Base-by-base conservation (phyloP, 2,329 filamentous ascomycete species). In the Penicillium concentricum region DNA sequence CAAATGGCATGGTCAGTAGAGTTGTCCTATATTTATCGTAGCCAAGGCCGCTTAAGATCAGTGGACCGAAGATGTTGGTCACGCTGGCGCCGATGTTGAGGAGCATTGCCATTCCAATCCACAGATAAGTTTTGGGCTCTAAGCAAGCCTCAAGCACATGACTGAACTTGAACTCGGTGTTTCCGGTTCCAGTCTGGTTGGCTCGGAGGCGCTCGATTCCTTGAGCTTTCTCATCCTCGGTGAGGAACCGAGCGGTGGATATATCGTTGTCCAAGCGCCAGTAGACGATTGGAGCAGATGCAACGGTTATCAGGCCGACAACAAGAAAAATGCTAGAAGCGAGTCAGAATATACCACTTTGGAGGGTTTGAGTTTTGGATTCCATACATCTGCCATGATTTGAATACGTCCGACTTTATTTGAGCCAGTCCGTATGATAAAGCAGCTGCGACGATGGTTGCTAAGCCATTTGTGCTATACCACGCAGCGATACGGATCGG, bases 1-100 rank as follows among this genome's bases (percentile, higher is more conserved):
- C 86, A 58, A 88, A 88, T 0, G 87, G 87, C 61, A 89, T 88
- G 67, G 87, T 88, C 18, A 89, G 78, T 4, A 89, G 73, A 4
- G 82, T 84, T 0, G 84, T 83, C 2, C 65, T 75, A 69, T 81
- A 83, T 52, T 82, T 81, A 68, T 85, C 79, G 59, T 83, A 87
- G 0, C 84, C 84, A 2, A 89, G 78, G 0, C 84, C 84, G 8
- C 75, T 75, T 5, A 89, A 70, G 54, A 89, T 87, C 9, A 88
- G 73, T 0, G 86, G 85, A 0, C 86, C 86, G 56, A 89, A 89
- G 1, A 82, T 85, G 67, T 84, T 87, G 22, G 82, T 84, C 2
- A 88, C 85, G 12, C 79, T 77, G 2, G 85, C 83, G 1, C 84
- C 84, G n/a, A 87, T 80, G 66, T 88, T 89, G 50, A 87, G 80